Conservation (phyloP, 805 yeast genomes). For the Saccharomycopsis lassenensis region DNA sequence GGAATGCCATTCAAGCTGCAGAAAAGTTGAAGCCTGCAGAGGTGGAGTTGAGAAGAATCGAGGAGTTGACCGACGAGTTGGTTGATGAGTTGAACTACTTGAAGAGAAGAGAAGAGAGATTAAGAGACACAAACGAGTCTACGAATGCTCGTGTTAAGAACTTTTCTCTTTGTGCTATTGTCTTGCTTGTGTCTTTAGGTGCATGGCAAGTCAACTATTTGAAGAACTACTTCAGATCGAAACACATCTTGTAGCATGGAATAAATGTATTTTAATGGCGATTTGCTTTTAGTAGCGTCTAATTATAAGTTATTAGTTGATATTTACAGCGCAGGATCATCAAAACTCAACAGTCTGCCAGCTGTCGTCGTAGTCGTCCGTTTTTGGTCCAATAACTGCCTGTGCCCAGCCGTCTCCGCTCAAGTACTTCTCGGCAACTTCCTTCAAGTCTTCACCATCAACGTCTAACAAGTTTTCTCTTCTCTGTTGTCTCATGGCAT, state of each 20-base stretch:
- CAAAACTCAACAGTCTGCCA: slow-evolving; percentile 15
- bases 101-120: slow-evolving; percentile 76
- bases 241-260: slow-evolving; percentile 39
- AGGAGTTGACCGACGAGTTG: slow-evolving; percentile 78
- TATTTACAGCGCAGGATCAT: too few relatives aligned
- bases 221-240: slow-evolving; percentile 83
- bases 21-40: slow-evolving; percentile 92
- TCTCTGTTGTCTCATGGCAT: slow-evolving; percentile 69
- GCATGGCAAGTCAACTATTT: slow-evolving; percentile 88
- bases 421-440: slow-evolving; percentile 61
- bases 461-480: slow-evolving; percentile 67
- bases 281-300: background rate
- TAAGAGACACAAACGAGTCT: slow-evolving; percentile 95
- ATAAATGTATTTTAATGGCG: background rate
- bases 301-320: background rate
- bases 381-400: slow-evolving; percentile 38
- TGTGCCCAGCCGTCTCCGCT: slow-evolving; percentile 20
- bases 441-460: slow-evolving; percentile 44
- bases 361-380: slow-evolving; percentile 16
- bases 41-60: slow-evolving; percentile 76
- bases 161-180: slow-evolving; percentile 62
- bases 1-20: slow-evolving; percentile 88
- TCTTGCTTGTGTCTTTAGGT: slow-evolving; percentile 68
- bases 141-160: slow-evolving; percentile 88
- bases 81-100: slow-evolving; percentile 71